Evolutionary conservation across 208 protist species (phyloP).

Genomic region (Endotrypanum monterogeii): DNA sequence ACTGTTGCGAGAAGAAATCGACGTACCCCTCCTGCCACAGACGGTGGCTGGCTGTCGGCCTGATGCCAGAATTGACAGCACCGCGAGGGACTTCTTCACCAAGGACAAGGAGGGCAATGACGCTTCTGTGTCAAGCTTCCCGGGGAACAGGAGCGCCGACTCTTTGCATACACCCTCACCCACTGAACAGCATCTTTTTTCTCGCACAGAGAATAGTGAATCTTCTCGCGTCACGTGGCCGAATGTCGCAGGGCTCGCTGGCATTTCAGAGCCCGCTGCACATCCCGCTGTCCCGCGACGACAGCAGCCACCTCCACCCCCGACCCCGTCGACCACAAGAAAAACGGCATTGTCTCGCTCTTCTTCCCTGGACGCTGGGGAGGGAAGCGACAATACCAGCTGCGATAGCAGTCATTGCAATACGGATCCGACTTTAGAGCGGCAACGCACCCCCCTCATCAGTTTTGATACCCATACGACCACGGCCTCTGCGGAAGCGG

Average conservation of each 20-base stretch:
- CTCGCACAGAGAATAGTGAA: not conserved
- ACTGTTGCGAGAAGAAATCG: not conserved
- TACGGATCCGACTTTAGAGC: slow-evolving; percentile 17
- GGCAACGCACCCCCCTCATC: slow-evolving; percentile 13
- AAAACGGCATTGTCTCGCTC: slow-evolving; percentile 7
- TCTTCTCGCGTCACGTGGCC: not conserved
- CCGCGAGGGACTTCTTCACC: not conserved
- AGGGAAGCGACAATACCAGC: not conserved
- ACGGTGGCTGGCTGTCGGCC: not conserved
- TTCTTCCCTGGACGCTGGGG: slow-evolving; percentile 10
- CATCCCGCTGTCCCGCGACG: slow-evolving; percentile 3
- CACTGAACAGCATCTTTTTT: not conserved
- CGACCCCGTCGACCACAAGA: slow-evolving; percentile 5
- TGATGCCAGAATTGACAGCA: not conserved
- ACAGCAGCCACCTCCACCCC: slow-evolving; percentile 17
- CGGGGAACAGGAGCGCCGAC: not conserved
- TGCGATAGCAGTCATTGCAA: not conserved
- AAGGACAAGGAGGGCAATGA: not conserved
- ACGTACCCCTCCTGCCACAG: not conserved
- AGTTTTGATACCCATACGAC: slow-evolving; percentile 11
- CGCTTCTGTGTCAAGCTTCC: not conserved
- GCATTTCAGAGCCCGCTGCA: not conserved
- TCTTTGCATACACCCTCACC: not conserved
- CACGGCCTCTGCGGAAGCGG: slow-evolving; percentile 10
- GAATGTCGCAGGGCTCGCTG: not conserved